Conservation (phyloP, 441 rosid genomes). For the Pelargonium australe region DNA sequence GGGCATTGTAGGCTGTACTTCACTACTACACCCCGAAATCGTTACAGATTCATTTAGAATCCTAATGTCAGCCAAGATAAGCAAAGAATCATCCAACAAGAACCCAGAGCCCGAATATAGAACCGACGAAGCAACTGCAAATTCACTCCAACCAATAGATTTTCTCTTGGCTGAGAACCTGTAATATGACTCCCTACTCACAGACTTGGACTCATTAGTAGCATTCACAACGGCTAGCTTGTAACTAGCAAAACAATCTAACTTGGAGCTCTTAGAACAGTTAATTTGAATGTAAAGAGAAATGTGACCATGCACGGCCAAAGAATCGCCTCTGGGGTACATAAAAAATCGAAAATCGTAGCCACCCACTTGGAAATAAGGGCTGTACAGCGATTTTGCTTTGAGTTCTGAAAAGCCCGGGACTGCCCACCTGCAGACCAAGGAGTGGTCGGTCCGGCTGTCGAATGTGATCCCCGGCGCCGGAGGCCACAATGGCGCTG, state of each 20-base stretch:
- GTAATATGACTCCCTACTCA: constrained; percentile 95
- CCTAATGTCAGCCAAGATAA: constrained; percentile 80
- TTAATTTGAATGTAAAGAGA: constrained; percentile 89
- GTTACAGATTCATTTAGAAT: constrained; percentile 74
- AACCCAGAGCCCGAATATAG: constrained; percentile 76
- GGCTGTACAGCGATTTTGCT: constrained; percentile 90
- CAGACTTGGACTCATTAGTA: constrained; percentile 72
- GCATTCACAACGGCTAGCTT: constrained; percentile 78
- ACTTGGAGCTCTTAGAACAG: constrained; percentile 88
- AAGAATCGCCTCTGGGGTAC: constrained; percentile 95
- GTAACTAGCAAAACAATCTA: constrained; percentile 97
- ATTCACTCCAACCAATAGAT: constrained; percentile 99
- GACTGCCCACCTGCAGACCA: constrained; percentile 87
- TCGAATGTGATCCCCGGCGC: constrained; percentile 62
- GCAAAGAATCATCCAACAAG: constrained; percentile 59
- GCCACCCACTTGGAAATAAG: constrained; percentile 97
- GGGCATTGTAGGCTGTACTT: constrained; percentile 39
- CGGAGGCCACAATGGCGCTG: constrained; percentile 23
- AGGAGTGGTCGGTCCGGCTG: constrained; percentile 78
- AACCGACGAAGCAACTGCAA: constrained; percentile 73
- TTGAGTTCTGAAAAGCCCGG: constrained; percentile 64
- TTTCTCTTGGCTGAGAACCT: constrained; percentile 88
- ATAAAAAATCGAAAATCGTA: constrained; percentile 88
- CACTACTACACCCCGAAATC: constrained; percentile 68
- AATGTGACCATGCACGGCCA: constrained; percentile 88